Evolutionary conservation across 2,329 filamentous ascomycete genomes (phyloP).

Genomic region (Didymella exigua): DNA sequence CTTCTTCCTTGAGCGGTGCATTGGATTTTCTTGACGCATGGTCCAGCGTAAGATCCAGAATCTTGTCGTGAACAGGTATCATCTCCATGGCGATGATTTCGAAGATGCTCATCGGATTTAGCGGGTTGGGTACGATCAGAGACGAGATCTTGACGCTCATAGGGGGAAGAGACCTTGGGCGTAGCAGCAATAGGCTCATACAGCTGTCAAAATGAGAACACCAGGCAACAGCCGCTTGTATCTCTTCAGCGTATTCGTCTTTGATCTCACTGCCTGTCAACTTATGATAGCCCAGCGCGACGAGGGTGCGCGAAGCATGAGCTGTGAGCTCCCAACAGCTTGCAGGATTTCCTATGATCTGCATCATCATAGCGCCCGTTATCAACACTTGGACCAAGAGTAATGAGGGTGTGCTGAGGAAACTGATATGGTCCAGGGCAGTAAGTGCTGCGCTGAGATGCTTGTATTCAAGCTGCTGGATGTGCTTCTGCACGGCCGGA

Average conservation of each 20-base stretch:
- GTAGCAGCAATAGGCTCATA: conserved; percentile 39
- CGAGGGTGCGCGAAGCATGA: conserved; percentile 39
- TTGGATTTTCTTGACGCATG: conserved; percentile 16
- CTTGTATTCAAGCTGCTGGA: conserved; percentile 35
- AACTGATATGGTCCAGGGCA: conserved; percentile 37
- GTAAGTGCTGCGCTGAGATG: conserved; percentile 40
- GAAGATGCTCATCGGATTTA: conserved; percentile 34
- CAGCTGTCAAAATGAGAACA: conserved; percentile 41
- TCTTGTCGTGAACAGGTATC: conserved; percentile 37
- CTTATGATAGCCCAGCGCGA: conserved; percentile 41
- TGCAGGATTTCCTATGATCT: conserved; percentile 42
- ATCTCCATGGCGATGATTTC: conserved; percentile 34
- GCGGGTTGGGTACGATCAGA: conserved; percentile 29
- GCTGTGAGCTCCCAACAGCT: conserved; percentile 42
- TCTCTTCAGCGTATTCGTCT: conserved; percentile 33
- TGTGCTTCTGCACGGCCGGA: conserved; percentile 29
- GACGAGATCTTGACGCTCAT: conserved; percentile 33
- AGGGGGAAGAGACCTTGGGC: conserved; percentile 37
- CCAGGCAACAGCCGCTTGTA: conserved; percentile 37
- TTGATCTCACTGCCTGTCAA: conserved; percentile 22
- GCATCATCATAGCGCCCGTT: conserved; percentile 41
- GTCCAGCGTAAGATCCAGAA: conserved; percentile 35
- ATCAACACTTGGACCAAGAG: conserved; percentile 39
- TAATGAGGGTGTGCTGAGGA: conserved; percentile 35
- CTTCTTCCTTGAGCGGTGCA: conserved; percentile 25